Evolutionary conservation across 176 grass and related monocot species (phyloP), one percentile per base, ranked within the genome.

Genomic region (Urochloa ruziziensis): DNA sequence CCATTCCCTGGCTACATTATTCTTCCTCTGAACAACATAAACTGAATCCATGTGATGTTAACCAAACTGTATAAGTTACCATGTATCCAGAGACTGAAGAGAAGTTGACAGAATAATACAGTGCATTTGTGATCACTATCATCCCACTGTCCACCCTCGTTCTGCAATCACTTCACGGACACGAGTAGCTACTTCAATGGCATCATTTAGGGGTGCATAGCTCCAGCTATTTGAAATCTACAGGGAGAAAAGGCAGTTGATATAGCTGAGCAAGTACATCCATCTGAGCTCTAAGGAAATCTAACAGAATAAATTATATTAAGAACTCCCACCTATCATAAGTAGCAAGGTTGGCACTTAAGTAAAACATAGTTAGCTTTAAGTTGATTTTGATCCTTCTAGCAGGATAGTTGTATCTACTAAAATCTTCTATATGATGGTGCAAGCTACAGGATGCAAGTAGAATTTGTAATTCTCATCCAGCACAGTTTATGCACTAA

Each of bases 211-310:
- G 56, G 95, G 96, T 78, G 91, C 87, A 70, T 93, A 98, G 78
- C 92, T 95, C 92, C 91, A 95, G 75, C 73, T 91, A 87, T 93
- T 88, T 72, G 93, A 95, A 75, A 98, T 93, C 92, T 98, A 78
- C 24, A 89, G 67, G 65, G 19, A 42, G 78, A 81, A 62, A 48
- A 12, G 47, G 9, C 49, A 39, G 10, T 86, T 86, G 35, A 88
- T 80, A 54, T 82, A 83, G 77, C 35, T 47, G 46, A 83, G 34
- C 52, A 75, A 69, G 75, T 80, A 80, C 7, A 77, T 67, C 34
- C 47, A 28, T 54, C 10, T 13, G 21, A 70, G 47, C 52, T 36
- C 61, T 0, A 2, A 37, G 48, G n/a, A 66, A 46, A 66, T 27
- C 13, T 71, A 23, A 3, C 59, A 15, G 16, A 79, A 35, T 23